Evolutionary conservation across 441 rosid species (phyloP).

Genomic region (Hura crepitans): DNA sequence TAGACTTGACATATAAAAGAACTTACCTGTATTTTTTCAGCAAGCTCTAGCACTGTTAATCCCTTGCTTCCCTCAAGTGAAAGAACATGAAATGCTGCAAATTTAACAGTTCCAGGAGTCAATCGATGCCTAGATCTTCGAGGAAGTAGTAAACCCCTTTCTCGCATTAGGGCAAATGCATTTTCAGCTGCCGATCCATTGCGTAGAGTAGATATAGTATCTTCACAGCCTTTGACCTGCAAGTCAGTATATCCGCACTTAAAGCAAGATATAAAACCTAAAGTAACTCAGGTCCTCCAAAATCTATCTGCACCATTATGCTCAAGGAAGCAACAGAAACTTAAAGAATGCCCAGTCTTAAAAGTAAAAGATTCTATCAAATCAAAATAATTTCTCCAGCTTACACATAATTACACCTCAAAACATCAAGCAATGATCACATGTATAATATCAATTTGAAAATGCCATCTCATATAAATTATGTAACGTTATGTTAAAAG

Average conservation of each 20-base stretch:
- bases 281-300: background rate
- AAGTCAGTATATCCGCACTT: constrained; percentile 12
- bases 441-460: background rate
- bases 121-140: constrained; percentile 96
- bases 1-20: constrained; percentile 11
- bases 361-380: background rate
- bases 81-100: constrained; percentile 99
- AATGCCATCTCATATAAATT: background rate
- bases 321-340: constrained; percentile 5
- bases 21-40: constrained; percentile 92
- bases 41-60: constrained; percentile 84
- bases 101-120: constrained; percentile 99
- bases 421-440: constrained; percentile 1
- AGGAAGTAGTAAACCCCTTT: constrained; percentile 83
- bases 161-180: constrained; percentile 93
- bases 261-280: constrained; percentile 11
- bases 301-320: constrained; percentile 7
- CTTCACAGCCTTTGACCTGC: constrained; percentile 81
- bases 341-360: constrained; percentile 8
- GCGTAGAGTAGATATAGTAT: constrained; percentile 72
- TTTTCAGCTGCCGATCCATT: constrained; percentile 96
- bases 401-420: background rate
- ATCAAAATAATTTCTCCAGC: background rate
- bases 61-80: constrained; percentile 97
- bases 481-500: background rate